A percentile compares a stretch with the other conserved stretches of the same genome.
Conservation (phyloP, 2,329 filamentous ascomycete species). For the Alternaria ethzedia region DNA sequence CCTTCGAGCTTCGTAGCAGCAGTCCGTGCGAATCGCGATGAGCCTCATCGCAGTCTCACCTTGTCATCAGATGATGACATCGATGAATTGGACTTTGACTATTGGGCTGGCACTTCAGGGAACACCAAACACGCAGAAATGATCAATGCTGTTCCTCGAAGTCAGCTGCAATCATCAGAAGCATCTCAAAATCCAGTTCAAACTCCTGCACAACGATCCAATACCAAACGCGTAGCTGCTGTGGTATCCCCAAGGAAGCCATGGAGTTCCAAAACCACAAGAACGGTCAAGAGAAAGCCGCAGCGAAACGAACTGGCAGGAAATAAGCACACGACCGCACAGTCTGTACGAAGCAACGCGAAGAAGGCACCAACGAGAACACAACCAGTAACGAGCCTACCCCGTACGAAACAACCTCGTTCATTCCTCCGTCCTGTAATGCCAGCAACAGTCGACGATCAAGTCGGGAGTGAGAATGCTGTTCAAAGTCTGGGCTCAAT, state of each 20-base stretch:
- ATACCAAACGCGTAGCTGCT: background rate
- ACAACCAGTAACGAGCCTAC: background rate
- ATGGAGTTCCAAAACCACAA: background rate
- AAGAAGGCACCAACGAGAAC: background rate
- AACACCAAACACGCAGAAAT: background rate
- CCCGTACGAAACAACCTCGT: background rate
- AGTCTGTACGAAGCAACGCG: background rate
- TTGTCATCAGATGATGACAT: background rate
- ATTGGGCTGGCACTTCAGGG: too few relatives aligned
- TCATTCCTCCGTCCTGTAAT: too few relatives aligned
- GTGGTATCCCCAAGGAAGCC: background rate
- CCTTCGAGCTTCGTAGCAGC: background rate
- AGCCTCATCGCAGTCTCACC: too few relatives aligned
- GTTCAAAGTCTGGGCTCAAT: background rate
- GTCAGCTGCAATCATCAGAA: background rate
- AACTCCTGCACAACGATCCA: too few relatives aligned
- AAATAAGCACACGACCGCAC: too few relatives aligned
- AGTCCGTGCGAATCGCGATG: background rate
- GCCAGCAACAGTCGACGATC: too few relatives aligned
- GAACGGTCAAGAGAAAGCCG: background rate
- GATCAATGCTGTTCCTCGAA: background rate
- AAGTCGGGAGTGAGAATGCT: background rate
- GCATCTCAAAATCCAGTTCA: background rate
- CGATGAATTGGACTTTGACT: background rate
- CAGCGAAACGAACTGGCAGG: too few relatives aligned